Conservation (phyloP, 2,329 filamentous ascomycete genomes). For the Cytospora mali region DNA sequence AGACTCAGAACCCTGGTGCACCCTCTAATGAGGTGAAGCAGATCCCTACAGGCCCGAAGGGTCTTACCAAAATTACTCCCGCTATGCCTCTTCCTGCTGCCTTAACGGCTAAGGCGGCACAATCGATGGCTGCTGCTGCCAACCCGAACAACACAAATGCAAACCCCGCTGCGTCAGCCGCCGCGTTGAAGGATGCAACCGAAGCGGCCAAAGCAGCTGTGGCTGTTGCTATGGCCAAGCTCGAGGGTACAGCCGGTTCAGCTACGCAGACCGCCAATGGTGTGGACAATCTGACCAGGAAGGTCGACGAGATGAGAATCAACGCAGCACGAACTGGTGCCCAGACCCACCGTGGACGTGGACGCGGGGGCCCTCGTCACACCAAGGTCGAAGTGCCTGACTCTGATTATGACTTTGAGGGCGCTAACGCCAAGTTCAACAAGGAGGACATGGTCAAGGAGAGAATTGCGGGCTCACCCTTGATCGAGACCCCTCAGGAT, state of each 20-base stretch:
- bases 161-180: constrained; percentile 41
- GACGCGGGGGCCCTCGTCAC: constrained; percentile 50
- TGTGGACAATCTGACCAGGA: constrained; percentile 73
- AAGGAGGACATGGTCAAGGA: constrained; percentile 86
- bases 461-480: constrained; percentile 74
- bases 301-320: constrained; percentile 76
- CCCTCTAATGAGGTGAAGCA: constrained; percentile 36
- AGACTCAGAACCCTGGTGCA: constrained; percentile 38
- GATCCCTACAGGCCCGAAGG: constrained; percentile 52
- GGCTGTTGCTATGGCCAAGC: constrained; percentile 78
- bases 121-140: constrained; percentile 34
- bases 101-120: constrained; percentile 37
- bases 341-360: constrained; percentile 43
- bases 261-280: constrained; percentile 42
- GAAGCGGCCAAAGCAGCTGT: constrained; percentile 76
- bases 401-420: constrained; percentile 90
- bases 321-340: constrained; percentile 57
- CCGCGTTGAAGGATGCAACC: constrained; percentile 66
- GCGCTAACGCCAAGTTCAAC: constrained; percentile 85
- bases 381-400: constrained; percentile 85
- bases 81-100: constrained; percentile 65
- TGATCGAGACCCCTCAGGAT: constrained; percentile 53
- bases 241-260: constrained; percentile 44
- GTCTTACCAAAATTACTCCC: constrained; percentile 59
- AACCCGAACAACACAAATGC: constrained; percentile 30